phyloP scores from a whole-genome alignment of 2,329 filamentous ascomycete genomes.

The Beauveria scarabaeidicola region DNA sequence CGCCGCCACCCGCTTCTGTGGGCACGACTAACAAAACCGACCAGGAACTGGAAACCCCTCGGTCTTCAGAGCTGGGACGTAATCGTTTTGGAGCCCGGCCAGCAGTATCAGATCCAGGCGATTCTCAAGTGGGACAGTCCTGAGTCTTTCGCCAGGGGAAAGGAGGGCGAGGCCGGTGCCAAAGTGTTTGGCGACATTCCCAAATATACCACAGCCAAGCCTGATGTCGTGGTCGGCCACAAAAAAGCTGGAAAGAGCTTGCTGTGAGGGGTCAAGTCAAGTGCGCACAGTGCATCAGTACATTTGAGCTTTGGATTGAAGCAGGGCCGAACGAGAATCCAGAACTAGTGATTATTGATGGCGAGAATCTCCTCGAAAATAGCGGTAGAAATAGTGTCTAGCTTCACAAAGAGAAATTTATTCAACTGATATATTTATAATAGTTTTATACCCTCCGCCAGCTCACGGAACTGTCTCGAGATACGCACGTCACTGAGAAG shows the following conservation, averaged over 20 bases:
- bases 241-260: background rate
- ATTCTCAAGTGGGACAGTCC: conserved; percentile 6
- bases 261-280: background rate
- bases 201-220: conserved; percentile 11
- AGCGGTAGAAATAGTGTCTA: too few relatives aligned
- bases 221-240: background rate
- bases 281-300: too few relatives aligned
- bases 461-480: too few relatives aligned
- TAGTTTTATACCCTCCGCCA: too few relatives aligned
- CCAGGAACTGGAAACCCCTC: conserved; percentile 7
- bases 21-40: background rate
- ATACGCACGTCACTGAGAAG: too few relatives aligned
- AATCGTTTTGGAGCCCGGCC: background rate
- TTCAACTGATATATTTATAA: too few relatives aligned
- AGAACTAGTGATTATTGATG: too few relatives aligned
- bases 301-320: too few relatives aligned
- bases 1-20: background rate
- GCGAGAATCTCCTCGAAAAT: too few relatives aligned
- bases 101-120: conserved; percentile 12
- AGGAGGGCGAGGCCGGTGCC: background rate
- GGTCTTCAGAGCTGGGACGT: conserved; percentile 18
- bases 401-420: too few relatives aligned
- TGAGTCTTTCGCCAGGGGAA: background rate
- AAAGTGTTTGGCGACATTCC: conserved; percentile 10
- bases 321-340: too few relatives aligned